Conservation (phyloP, 768 basidiomycete species). For the Phlegmacium glaucopus region DNA sequence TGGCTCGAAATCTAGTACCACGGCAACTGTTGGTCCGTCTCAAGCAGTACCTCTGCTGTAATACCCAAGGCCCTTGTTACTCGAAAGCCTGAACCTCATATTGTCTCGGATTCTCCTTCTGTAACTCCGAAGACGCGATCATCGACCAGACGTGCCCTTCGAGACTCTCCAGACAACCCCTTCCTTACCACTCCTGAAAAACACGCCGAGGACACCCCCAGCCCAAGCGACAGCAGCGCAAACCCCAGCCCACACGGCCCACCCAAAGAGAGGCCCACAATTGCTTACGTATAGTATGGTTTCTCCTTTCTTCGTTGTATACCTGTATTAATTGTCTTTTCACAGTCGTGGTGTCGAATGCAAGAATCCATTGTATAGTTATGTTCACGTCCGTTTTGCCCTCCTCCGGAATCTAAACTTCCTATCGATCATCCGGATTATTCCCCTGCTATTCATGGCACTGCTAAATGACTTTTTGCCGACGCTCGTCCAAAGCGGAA, state of each 20-base stretch:
- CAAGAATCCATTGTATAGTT: constrained; percentile 61
- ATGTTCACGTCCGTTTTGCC: constrained; percentile 35
- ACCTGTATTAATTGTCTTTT: background rate
- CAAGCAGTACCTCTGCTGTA: no score
- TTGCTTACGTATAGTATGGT: constrained; percentile 75
- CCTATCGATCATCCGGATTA: constrained; percentile 65
- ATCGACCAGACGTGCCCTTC: no score
- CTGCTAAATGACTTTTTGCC: constrained; percentile 59
- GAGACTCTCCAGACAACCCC: constrained; percentile 71
- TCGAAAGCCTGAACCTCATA: no score
- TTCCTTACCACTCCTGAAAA: constrained; percentile 51
- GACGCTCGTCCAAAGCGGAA: constrained; percentile 13
- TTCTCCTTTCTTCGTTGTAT: constrained; percentile 25
- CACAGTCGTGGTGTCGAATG: constrained; percentile 64
- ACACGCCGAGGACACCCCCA: constrained; percentile 28
- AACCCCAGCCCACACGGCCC: constrained; percentile 40
- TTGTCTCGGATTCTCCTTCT: no score
- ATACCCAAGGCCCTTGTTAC: no score
- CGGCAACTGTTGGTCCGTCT: no score
- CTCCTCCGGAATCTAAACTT: constrained; percentile 47
- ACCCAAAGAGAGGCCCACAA: constrained; percentile 53
- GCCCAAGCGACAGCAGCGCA: no score
- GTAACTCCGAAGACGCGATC: no score
- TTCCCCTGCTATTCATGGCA: constrained; percentile 50
- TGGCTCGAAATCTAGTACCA: no score